Conservation (phyloP, 1,139 yeast genomes). For the Yamadazyma spencermartinsiae region DNA sequence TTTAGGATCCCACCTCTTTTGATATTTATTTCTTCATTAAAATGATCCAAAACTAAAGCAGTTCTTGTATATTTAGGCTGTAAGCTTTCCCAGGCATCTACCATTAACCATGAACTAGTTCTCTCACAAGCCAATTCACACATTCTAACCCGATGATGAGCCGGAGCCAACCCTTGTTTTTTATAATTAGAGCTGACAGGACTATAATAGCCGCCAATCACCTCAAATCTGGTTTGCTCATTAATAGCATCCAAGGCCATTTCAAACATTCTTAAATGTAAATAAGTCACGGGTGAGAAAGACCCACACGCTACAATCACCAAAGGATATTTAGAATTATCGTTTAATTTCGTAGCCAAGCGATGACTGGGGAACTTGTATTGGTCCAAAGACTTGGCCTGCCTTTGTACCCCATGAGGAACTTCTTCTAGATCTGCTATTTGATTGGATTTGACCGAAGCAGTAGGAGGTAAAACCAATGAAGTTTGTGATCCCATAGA, state of each 20-base stretch:
- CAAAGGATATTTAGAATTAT: conserved; percentile 79
- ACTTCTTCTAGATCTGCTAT: conserved; percentile 96
- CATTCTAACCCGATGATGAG: conserved; percentile 92
- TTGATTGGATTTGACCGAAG: conserved; percentile 60
- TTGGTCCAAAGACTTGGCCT: conserved; percentile 65
- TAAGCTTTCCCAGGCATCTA: conserved; percentile 97
- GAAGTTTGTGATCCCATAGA: conserved; percentile 1
- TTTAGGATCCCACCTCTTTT: conserved; percentile 84
- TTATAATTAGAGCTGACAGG: conserved; percentile 95
- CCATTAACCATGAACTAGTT: conserved; percentile 97
- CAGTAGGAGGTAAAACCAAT: conserved; percentile 41
- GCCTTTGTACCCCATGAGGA: conserved; percentile 89
- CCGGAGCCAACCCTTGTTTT: conserved; percentile 88
- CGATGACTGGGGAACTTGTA: conserved; percentile 88
- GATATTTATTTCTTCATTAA: conserved; percentile 90
- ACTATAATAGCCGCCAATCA: conserved; percentile 95
- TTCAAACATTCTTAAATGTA: conserved; percentile 95
- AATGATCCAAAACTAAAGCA: conserved; percentile 93
- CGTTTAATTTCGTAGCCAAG: conserved; percentile 67
- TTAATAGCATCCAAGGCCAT: conserved; percentile 96
- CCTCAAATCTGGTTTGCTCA: conserved; percentile 91
- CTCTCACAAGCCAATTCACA: conserved; percentile 97
- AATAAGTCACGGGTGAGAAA: conserved; percentile 90
- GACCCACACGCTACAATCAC: conserved; percentile 98
- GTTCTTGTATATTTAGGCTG: conserved; percentile 92